phyloP scores from a whole-genome alignment of 208 protist genomes.

The Borovskyia barvae region DNA sequence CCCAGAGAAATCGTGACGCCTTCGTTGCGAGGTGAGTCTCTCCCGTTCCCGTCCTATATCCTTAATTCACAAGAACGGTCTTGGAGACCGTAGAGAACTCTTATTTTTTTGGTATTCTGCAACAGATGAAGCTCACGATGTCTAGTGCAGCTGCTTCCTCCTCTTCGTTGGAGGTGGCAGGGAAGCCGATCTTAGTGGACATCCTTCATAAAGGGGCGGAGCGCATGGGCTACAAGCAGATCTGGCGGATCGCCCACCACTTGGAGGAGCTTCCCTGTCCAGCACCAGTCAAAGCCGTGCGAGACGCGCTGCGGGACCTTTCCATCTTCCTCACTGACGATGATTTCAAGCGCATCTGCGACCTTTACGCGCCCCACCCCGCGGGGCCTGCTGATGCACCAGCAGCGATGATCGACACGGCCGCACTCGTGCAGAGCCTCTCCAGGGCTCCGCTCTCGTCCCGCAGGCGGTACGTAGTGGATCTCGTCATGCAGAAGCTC shows the following conservation, averaged over 20 bases:
- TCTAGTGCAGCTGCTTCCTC: constrained; percentile 1
- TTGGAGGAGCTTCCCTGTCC: constrained; percentile 32
- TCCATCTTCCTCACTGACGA: constrained; percentile 69
- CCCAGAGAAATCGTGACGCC: not conserved
- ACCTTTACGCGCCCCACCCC: constrained; percentile 17
- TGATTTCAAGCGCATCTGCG: constrained; percentile 37
- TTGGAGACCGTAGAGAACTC: too few relatives aligned
- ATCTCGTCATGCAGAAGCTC: constrained; percentile 59
- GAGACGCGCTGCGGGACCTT: constrained; percentile 62
- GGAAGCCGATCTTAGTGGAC: constrained; percentile 22
- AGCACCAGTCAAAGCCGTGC: constrained; percentile 28
- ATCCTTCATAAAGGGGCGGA: constrained; percentile 60
- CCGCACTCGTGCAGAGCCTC: constrained; percentile 44
- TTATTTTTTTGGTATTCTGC: too few relatives aligned
- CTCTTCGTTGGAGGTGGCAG: constrained; percentile 15
- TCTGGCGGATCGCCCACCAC: constrained; percentile 57
- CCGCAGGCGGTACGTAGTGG: constrained; percentile 61
- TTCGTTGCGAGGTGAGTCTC: not conserved
- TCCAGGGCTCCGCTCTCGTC: constrained; percentile 31
- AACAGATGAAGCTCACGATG: too few relatives aligned
- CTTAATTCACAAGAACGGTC: too few relatives aligned
- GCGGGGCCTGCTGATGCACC: not conserved
- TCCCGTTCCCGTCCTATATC: too few relatives aligned
- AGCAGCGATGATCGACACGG: constrained; percentile 8
- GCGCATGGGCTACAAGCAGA: constrained; percentile 57